These are phyloP conservation scores for Antitrichia curtipendula DNA, from an alignment of 225 moss, liverwort and hornwort species.

Conservation along the genomic window DNA sequence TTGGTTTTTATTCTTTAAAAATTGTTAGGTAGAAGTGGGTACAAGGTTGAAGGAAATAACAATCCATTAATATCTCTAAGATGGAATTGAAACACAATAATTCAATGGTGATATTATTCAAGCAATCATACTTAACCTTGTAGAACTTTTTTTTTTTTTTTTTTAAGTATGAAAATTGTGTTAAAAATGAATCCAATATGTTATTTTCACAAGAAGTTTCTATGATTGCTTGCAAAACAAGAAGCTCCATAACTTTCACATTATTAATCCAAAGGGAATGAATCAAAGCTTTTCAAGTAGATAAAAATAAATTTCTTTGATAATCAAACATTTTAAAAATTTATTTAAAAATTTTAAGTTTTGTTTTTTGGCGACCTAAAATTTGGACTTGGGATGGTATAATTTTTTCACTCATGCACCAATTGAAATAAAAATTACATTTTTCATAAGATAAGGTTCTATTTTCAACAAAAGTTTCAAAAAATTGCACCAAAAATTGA, in stretches of 20 bases:
- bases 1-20: neutral
- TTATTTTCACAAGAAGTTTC: neutral
- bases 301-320: neutral
- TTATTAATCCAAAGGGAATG: neutral
- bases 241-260: neutral
- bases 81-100: neutral
- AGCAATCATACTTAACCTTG: neutral
- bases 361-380: accelerated
- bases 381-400: neutral
- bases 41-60: neutral
- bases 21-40: neutral
- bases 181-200: neutral
- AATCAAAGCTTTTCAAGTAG: neutral
- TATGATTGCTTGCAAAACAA: accelerated
- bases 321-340: neutral
- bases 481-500: neutral
- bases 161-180: neutral
- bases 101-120: accelerated
- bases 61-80: neutral
- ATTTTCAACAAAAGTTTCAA: neutral
- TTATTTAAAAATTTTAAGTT: neutral
- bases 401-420: neutral
- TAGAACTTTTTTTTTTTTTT: neutral
- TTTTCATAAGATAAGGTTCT: neutral
- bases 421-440: neutral